Conservation (phyloP, 2,329 filamentous ascomycete genomes). For the Fusarium sp. region DNA sequence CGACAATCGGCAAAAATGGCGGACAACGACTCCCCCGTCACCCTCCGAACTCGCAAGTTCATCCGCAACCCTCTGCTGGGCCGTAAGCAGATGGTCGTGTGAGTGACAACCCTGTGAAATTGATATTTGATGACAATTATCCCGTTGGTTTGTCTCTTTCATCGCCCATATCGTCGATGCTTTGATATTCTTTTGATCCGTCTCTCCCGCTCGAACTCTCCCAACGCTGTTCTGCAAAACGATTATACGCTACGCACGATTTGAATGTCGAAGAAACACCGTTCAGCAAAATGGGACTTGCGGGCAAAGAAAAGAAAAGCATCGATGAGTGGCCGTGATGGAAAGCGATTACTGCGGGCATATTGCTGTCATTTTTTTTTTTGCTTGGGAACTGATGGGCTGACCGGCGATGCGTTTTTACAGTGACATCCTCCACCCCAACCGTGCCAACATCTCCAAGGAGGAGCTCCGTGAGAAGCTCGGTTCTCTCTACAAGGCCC, state of each 20-base stretch:
- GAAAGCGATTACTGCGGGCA: background rate
- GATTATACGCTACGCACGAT: conserved; percentile 24
- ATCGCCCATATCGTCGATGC: conserved; percentile 27
- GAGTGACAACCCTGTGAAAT: conserved; percentile 62
- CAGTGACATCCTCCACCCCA: conserved; percentile 99
- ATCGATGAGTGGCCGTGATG: conserved; percentile 7
- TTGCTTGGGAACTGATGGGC: conserved; percentile 39
- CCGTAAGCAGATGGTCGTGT: conserved; percentile 99
- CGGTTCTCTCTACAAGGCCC: conserved; percentile 95
- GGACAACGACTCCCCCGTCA: conserved; percentile 81
- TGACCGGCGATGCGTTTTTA: conserved; percentile 41
- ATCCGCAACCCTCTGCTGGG: conserved; percentile 99
- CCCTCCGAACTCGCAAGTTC: conserved; percentile 99
- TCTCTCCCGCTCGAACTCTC: conserved; percentile 15
- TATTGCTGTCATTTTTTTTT: background rate
- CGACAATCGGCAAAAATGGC: conserved; percentile 80
- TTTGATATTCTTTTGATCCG: conserved; percentile 1
- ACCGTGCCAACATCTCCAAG: conserved; percentile 98
- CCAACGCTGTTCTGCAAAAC: conserved; percentile 3
- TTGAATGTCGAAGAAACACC: conserved; percentile 4
- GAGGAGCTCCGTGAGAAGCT: conserved; percentile 97
- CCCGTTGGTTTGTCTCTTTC: conserved; percentile 14
- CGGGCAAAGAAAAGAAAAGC: conserved; percentile 13
- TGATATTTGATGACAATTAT: conserved; percentile 23
- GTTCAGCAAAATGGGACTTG: conserved; percentile 19